Percentiles rank a stretch among this genome's conserved stretches.
phyloP scores from a whole-genome alignment of 768 basidiomycete genomes.

The Krasilnikovozyma curviuscula region DNA sequence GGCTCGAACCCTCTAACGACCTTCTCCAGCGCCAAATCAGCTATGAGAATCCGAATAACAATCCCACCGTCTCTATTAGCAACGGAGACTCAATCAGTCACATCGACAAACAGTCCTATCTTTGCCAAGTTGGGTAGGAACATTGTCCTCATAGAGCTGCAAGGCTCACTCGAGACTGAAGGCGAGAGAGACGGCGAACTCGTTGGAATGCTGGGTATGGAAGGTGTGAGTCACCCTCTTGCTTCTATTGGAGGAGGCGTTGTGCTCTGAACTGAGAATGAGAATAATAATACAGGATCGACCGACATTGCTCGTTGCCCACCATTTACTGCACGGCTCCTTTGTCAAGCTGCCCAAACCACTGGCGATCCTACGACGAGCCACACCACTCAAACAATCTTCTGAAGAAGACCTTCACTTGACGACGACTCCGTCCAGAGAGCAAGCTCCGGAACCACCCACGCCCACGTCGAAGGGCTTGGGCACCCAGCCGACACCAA shows the following conservation, averaged over 20 bases:
- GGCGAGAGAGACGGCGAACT: slow-evolving; percentile 46
- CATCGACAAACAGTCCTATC: no score
- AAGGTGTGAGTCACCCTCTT: slow-evolving; percentile 26
- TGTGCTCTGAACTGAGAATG: background rate
- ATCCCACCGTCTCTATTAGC: slow-evolving; percentile 11
- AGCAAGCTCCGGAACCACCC: slow-evolving; percentile 20
- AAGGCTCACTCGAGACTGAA: slow-evolving; percentile 58
- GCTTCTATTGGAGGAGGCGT: background rate
- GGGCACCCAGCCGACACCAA: background rate
- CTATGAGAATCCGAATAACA: slow-evolving; percentile 11
- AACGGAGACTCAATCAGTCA: no score
- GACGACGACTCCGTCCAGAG: slow-evolving; percentile 12
- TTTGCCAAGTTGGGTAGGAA: slow-evolving; percentile 59
- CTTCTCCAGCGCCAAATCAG: no score
- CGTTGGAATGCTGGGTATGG: slow-evolving; percentile 58
- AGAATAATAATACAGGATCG: slow-evolving; percentile 36
- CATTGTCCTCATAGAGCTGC: slow-evolving; percentile 66
- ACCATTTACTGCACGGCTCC: slow-evolving; percentile 80
- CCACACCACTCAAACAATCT: background rate
- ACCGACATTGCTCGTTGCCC: slow-evolving; percentile 61
- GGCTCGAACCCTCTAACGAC: no score
- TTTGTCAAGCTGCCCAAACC: slow-evolving; percentile 57
- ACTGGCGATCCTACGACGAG: slow-evolving; percentile 43
- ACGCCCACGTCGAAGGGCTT: background rate
- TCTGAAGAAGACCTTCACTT: slow-evolving; percentile 3